Percentiles rank a stretch among this genome's conserved stretches.
phyloP scores from a whole-genome alignment of 495 filamentous ascomycete species.

The Aspergillus saccharolyticus region DNA sequence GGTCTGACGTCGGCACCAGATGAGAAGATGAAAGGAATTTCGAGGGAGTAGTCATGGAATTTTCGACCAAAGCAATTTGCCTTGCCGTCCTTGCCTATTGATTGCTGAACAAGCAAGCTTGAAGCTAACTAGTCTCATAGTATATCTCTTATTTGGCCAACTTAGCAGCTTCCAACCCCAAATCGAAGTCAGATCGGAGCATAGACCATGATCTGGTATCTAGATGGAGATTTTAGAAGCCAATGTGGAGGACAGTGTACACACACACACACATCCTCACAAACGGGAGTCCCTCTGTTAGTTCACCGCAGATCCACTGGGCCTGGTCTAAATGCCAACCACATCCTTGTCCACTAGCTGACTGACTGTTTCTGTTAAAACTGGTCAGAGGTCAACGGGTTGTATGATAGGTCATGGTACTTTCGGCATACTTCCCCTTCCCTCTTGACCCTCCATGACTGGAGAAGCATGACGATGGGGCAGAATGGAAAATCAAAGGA shows the following conservation, averaged over 20 bases:
- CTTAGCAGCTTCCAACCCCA: background rate
- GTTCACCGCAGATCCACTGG: too few relatives aligned
- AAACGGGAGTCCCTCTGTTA: background rate
- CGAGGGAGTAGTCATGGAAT: too few relatives aligned
- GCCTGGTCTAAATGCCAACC: background rate
- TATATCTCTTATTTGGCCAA: too few relatives aligned
- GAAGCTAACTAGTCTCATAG: too few relatives aligned
- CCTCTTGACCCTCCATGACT: background rate
- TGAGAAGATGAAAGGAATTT: too few relatives aligned
- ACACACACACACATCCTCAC: background rate
- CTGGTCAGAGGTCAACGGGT: constrained; percentile 2
- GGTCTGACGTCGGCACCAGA: constrained; percentile 24
- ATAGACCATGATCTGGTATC: background rate
- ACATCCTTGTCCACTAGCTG: background rate
- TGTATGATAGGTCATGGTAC: constrained; percentile 15
- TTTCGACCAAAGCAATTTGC: too few relatives aligned
- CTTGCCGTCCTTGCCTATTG: too few relatives aligned
- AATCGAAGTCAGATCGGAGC: background rate
- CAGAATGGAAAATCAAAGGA: background rate
- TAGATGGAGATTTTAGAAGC: background rate
- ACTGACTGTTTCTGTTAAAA: background rate
- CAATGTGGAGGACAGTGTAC: background rate
- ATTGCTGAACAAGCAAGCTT: too few relatives aligned
- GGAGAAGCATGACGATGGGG: constrained; percentile 5
- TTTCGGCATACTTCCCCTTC: constrained; percentile 7